These are phyloP conservation scores for Paecilomyces formosus DNA, from an alignment of 2,329 filamentous ascomycete genomes.

Conservation along the genomic window DNA sequence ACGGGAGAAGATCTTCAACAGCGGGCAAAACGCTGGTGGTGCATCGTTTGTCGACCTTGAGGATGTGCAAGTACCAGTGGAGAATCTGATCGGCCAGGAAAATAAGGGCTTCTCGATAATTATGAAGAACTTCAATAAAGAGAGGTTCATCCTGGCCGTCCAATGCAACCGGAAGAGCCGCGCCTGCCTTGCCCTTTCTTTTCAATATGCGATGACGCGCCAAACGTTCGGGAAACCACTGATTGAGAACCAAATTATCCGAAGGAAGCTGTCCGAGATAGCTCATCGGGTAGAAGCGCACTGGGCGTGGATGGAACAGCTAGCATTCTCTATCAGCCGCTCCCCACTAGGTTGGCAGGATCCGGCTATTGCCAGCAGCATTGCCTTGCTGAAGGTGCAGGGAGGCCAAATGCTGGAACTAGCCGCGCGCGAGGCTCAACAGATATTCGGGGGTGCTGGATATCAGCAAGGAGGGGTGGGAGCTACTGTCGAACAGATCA, in stretches of 20 bases:
- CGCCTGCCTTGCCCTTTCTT: not conserved
- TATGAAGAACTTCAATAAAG: constrained; percentile 50
- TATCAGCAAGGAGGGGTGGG: constrained; percentile 46
- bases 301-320: constrained; percentile 55
- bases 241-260: constrained; percentile 52
- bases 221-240: constrained; percentile 57
- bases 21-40: constrained; percentile 59
- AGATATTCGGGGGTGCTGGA: constrained; percentile 47
- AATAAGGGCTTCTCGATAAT: constrained; percentile 65
- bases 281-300: constrained; percentile 54
- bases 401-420: constrained; percentile 47
- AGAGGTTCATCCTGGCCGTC: not conserved
- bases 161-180: not conserved
- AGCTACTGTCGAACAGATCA: constrained; percentile 46
- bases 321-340: constrained; percentile 43
- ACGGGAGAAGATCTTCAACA: constrained; percentile 48
- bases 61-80: constrained; percentile 61
- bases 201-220: constrained; percentile 51
- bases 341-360: too few relatives aligned
- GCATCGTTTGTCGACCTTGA: constrained; percentile 62
- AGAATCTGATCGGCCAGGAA: constrained; percentile 62
- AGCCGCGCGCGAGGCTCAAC: constrained; percentile 48
- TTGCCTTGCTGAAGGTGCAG: constrained; percentile 46
- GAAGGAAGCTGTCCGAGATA: constrained; percentile 53
- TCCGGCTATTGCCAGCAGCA: constrained; percentile 22